A percentile compares a stretch with the other conserved stretches of the same genome.
phyloP scores from a whole-genome alignment of 2,329 filamentous ascomycete genomes.

The Penicillium concentricum region DNA sequence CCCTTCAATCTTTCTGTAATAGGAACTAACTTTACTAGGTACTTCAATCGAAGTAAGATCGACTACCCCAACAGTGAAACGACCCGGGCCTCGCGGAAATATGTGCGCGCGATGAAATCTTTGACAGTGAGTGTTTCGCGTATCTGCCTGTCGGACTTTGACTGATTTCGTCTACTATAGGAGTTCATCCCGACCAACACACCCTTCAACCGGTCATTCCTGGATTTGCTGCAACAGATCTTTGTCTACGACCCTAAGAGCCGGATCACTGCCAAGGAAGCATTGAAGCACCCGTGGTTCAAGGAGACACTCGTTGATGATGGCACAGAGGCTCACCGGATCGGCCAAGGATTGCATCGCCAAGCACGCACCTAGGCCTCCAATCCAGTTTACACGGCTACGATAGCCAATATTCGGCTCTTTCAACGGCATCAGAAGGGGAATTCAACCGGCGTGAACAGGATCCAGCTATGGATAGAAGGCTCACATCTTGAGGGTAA shows the following conservation, averaged over 20 bases:
- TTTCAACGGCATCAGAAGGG: constrained; percentile 3
- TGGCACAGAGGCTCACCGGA: constrained; percentile 63
- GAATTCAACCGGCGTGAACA: constrained; percentile 17
- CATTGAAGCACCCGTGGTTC: constrained; percentile 67
- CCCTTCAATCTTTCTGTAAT: constrained; percentile 4
- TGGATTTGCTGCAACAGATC: constrained; percentile 61
- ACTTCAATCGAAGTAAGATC: constrained; percentile 57
- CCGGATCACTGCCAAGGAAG: constrained; percentile 64
- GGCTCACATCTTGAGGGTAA: constrained; percentile 23
- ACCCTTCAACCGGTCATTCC: constrained; percentile 61
- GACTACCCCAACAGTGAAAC: constrained; percentile 65
- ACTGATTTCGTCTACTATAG: constrained; percentile 39
- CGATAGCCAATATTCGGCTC: constrained; percentile 5
- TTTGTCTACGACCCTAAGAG: constrained; percentile 67
- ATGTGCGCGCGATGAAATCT: constrained; percentile 67
- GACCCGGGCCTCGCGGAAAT: constrained; percentile 62
- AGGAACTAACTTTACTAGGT: constrained; percentile 44
- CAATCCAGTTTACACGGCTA: neutral
- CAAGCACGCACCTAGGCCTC: constrained; percentile 20
- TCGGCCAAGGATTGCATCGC: constrained; percentile 47
- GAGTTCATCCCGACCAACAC: constrained; percentile 62
- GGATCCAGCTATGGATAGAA: constrained; percentile 24
- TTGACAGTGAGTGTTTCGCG: constrained; percentile 49
- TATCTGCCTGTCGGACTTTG: neutral
- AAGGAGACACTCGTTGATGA: constrained; percentile 64